A percentile compares a stretch with the other conserved stretches of the same genome.
phyloP scores from a whole-genome alignment of 1,139 yeast species.

The Saccharomyces hybrid region DNA sequence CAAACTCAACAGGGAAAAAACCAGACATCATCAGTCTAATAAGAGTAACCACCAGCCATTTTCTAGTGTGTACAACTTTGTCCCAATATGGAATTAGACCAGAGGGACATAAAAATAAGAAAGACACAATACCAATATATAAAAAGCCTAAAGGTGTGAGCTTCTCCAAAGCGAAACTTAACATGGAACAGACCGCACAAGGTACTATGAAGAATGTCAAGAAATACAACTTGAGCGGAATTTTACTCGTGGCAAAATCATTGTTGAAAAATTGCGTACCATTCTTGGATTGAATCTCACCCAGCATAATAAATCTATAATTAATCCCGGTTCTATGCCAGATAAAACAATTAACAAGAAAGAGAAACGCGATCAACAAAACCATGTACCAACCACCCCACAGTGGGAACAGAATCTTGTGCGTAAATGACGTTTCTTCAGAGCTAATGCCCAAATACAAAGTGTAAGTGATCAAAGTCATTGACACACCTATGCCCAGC shows the following conservation, averaged over 20 bases:
- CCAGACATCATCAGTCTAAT: constrained; percentile 77
- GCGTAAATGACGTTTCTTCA: constrained; percentile 31
- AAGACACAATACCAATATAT: constrained; percentile 40
- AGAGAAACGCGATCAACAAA: constrained; percentile 49
- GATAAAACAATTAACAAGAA: constrained; percentile 60
- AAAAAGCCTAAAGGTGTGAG: constrained; percentile 79
- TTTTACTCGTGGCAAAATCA: constrained; percentile 31
- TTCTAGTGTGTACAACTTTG: constrained; percentile 30
- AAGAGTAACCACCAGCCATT: constrained; percentile 66
- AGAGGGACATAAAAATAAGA: constrained; percentile 52
- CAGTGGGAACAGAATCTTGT: constrained; percentile 58
- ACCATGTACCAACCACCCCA: constrained; percentile 87
- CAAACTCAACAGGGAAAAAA: constrained; percentile 85
- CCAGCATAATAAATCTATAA: constrained; percentile 73
- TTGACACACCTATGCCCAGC: constrained; percentile 55
- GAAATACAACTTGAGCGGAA: constrained; percentile 38
- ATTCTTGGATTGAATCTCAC: constrained; percentile 66
- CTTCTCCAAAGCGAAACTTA: constrained; percentile 64
- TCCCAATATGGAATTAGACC: constrained; percentile 28
- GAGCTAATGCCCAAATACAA: constrained; percentile 31
- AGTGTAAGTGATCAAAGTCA: constrained; percentile 42
- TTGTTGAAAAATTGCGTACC: constrained; percentile 35
- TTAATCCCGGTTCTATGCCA: constrained; percentile 75
- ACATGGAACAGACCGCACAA: constrained; percentile 59
- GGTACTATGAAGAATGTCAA: constrained; percentile 54